Percentiles rank a stretch among this genome's conserved stretches.
These are phyloP conservation scores for Byssothecium circinans DNA, from an alignment of 2,329 filamentous ascomycete genomes.

Conservation along the genomic window DNA sequence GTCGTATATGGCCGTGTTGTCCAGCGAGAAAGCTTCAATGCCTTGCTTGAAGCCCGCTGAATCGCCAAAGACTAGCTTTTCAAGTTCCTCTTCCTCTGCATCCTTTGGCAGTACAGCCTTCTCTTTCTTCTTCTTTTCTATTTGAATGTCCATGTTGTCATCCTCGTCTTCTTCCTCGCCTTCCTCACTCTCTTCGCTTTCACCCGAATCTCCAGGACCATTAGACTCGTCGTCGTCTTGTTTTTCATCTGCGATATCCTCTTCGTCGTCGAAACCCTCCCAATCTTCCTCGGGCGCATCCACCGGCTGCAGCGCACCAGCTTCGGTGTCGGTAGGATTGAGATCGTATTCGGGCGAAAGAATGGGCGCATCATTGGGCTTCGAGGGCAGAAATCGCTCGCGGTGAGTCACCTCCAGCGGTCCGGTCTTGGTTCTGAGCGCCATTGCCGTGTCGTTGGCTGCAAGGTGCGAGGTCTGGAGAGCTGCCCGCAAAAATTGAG, in stretches of 20 bases:
- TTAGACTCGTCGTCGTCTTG: constrained; percentile 1
- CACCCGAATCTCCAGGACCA: constrained; percentile 1
- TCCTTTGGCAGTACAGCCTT: constrained; percentile 64
- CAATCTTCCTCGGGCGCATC: constrained; percentile 23
- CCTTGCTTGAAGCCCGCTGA: constrained; percentile 77
- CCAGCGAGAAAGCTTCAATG: constrained; percentile 62
- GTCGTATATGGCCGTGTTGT: constrained; percentile 36
- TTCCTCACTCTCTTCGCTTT: constrained; percentile 4
- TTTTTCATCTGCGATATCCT: constrained; percentile 1
- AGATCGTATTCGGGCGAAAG: constrained; percentile 22
- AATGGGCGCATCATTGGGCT: constrained; percentile 11
- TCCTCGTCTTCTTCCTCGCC: constrained; percentile 5
- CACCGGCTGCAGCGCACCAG: constrained; percentile 20
- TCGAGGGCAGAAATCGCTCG: constrained; percentile 24
- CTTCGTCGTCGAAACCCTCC: constrained; percentile 26
- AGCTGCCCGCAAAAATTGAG: constrained; percentile 25
- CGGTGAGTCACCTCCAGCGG: constrained; percentile 24
- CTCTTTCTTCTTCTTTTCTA: constrained; percentile 23
- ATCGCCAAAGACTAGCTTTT: constrained; percentile 86
- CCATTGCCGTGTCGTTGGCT: constrained; percentile 24
- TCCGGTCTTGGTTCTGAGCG: constrained; percentile 23
- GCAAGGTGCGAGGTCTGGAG: constrained; percentile 12
- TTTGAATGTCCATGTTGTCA: constrained; percentile 22
- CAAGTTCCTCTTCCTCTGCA: constrained; percentile 80
- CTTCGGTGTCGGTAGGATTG: constrained; percentile 24